These are phyloP conservation scores for Fraxinus angustifolia DNA, from an alignment of 305 asterid species.

Conservation along the genomic window DNA sequence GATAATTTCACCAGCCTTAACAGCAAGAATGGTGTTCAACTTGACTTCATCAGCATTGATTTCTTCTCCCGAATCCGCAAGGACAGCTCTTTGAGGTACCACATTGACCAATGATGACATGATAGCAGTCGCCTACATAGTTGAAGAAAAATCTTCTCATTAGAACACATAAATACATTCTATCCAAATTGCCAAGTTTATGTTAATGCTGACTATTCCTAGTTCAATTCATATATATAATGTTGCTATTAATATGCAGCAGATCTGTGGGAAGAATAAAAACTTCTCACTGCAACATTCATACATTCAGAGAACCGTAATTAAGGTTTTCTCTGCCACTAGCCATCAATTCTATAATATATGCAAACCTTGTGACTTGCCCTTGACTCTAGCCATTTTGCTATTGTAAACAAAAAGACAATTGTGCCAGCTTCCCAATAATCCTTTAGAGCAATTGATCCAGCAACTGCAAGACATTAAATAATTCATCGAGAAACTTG, in stretches of 20 bases:
- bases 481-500: not conserved
- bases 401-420: slow-evolving; percentile 69
- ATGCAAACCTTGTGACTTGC: slow-evolving; percentile 74
- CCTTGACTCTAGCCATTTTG: slow-evolving; percentile 81
- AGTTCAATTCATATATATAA: not conserved
- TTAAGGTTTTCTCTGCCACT: too few species aligned
- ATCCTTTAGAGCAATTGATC: slow-evolving; percentile 66
- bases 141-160: not conserved
- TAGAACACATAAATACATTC: not conserved
- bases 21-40: slow-evolving; percentile 58
- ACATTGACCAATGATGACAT: slow-evolving; percentile 75
- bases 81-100: slow-evolving; percentile 67
- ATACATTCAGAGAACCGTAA: too few species aligned
- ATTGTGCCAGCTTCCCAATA: slow-evolving; percentile 93
- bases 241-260: not conserved
- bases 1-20: slow-evolving; percentile 70
- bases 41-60: slow-evolving; percentile 63
- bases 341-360: too few species aligned
- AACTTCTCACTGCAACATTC: too few species aligned
- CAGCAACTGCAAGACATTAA: slow-evolving; percentile 48
- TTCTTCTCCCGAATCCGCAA: slow-evolving; percentile 76
- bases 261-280: too few species aligned
- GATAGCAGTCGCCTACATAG: slow-evolving; percentile 63
- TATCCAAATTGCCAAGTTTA: not conserved
- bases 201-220: not conserved